Evolutionary conservation across 129 eudicot species (phyloP).

Genomic region (Mikania micrantha): DNA sequence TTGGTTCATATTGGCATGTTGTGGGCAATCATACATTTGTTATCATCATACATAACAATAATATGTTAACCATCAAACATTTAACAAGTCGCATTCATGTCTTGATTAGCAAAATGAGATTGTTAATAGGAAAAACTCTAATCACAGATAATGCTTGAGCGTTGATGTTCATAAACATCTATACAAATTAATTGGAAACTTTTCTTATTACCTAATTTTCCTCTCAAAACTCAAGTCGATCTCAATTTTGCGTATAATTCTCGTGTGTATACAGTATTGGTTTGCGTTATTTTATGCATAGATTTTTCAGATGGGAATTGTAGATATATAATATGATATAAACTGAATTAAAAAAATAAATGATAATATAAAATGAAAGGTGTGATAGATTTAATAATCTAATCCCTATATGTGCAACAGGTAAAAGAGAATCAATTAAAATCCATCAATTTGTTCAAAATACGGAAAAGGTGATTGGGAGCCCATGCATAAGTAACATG

Average conservation of each 20-base stretch:
- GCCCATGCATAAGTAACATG: constrained; percentile 1
- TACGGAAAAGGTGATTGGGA: background rate
- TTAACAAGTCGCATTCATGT: no score
- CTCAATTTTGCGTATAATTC: no score
- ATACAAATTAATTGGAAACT: background rate
- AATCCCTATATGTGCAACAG: background rate
- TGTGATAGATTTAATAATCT: background rate
- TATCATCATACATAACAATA: background rate
- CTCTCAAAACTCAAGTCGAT: background rate
- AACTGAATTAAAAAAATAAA: background rate
- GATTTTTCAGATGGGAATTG: background rate
- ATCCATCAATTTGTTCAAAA: background rate
- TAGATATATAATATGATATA: background rate
- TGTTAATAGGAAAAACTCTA: background rate
- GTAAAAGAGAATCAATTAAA: background rate
- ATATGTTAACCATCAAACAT: no score
- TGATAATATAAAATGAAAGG: background rate
- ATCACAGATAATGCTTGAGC: background rate
- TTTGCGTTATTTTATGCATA: background rate
- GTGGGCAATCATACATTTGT: background rate
- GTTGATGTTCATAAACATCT: background rate
- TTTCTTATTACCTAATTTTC: background rate
- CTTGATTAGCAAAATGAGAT: background rate
- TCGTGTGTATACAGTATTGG: background rate
- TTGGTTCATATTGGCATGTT: background rate